Evolutionary conservation across 2,329 filamentous ascomycete species (phyloP), one percentile per base, ranked within the genome.

Genomic region (Westerdykella ornata): DNA sequence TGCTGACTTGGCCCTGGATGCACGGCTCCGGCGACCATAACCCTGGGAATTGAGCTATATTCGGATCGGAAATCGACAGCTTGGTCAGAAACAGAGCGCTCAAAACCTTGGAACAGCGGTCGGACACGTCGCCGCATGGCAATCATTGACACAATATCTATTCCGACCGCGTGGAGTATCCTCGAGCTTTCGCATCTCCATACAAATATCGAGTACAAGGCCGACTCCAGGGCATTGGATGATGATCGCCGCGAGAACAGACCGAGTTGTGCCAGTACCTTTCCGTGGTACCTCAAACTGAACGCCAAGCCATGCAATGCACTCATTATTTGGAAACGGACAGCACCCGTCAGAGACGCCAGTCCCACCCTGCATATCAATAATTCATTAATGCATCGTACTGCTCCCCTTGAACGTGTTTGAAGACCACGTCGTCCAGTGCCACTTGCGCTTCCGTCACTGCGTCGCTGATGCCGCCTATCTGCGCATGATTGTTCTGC

Each of bases 401-500:
- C 52, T 60, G 54, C 45, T 56, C 48, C 50, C 54, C 49, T 42
- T 42, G 57, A 39, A 52, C 47, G 44, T 60, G 53, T 53, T 44
- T 56, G 51, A 57, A 66, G 12, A 68, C 48, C 34, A 64, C 50
- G 17, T 60, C 57, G 44, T 66, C 62, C 44, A 68, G 46, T 37
- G 58, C 60, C 36, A 51, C 54, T 33, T 56, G 55, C 19, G 64
- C 57, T 14, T 53, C 39, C 31, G 35, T 41, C 42, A 65, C 50
- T 13, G 57, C 62, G 30, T 52, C 53, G n/a, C 56, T 49, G 20
- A 67, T 54, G 35, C 62, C 63, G 8, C 59, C 52, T 9, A 68
- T 54, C 43, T 68, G 63, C 41, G 45, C 52, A 50, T 59, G 54
- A 44, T 68, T 68, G 15, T 53, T 55, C 46, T 64, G 61, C 58